Evolutionary conservation across 495 filamentous ascomycete species (phyloP).

Genomic region (Amniculicola lignicola): DNA sequence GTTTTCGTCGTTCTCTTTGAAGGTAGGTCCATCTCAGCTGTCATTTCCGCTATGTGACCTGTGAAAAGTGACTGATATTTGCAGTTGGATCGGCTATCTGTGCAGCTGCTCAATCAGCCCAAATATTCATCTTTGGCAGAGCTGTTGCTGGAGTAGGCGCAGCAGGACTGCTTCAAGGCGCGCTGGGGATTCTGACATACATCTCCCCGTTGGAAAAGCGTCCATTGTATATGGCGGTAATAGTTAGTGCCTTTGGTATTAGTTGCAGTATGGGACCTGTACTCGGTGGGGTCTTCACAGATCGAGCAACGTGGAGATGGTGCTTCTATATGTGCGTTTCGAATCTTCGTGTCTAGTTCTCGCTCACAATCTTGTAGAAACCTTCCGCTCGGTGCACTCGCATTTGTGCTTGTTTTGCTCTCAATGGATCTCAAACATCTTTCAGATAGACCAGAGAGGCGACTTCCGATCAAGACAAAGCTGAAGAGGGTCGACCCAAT

Average conservation of each 20-base stretch:
- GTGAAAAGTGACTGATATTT: constrained; percentile 7
- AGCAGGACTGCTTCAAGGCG: constrained; percentile 20
- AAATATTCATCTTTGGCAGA: constrained; percentile 48
- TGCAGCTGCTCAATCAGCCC: constrained; percentile 44
- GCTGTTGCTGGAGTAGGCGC: constrained; percentile 43
- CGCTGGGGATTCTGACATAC: constrained; percentile 3
- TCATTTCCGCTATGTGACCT: neutral
- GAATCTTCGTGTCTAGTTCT: neutral
- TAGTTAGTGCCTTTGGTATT: constrained; percentile 37
- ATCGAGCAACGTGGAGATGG: constrained; percentile 32
- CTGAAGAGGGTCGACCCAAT: constrained; percentile 8
- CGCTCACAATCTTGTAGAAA: constrained; percentile 17
- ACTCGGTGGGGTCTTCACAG: constrained; percentile 35
- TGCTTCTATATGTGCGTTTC: constrained; percentile 19
- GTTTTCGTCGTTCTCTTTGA: constrained; percentile 36
- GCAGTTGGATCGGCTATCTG: constrained; percentile 47
- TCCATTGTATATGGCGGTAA: constrained; percentile 18
- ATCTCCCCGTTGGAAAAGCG: constrained; percentile 9
- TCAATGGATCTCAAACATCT: neutral
- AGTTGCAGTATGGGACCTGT: constrained; percentile 31
- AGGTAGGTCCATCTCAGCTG: constrained; percentile 7
- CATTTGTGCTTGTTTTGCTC: constrained; percentile 20
- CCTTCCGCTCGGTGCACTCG: constrained; percentile 35
- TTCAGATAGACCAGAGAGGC: neutral
- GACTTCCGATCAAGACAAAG: constrained; percentile 8